Conservation (phyloP, 257 asterid genomes). For the Solanum piurae region DNA sequence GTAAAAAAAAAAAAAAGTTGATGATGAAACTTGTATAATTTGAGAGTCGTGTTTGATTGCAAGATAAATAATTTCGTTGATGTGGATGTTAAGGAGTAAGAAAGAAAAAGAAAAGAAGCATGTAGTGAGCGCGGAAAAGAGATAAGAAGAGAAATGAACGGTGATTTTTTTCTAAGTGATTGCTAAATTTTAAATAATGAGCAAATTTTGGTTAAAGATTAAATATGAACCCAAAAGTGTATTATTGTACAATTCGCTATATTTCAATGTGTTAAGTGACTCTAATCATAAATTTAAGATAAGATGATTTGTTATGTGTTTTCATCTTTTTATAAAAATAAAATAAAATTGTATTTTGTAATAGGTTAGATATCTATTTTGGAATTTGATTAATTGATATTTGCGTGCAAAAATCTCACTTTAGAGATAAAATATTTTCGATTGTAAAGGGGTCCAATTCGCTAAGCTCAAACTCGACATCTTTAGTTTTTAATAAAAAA, state of each 20-base stretch:
- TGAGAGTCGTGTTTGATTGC: neutral
- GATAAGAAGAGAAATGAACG: neutral
- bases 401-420: neutral
- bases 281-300: neutral
- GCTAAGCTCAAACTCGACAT: neutral
- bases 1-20: neutral
- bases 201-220: neutral
- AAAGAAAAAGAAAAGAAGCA: neutral
- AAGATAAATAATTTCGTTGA: neutral
- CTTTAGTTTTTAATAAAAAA: neutral
- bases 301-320: neutral
- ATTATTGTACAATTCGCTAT: neutral
- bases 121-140: neutral
- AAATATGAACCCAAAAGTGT: neutral
- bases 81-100: neutral
- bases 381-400: neutral
- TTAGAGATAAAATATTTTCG: neutral
- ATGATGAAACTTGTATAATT: neutral
- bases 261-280: neutral
- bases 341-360: neutral
- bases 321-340: neutral
- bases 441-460: rapidly evolving
- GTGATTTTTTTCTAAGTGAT: neutral
- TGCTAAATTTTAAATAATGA: neutral
- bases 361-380: neutral